phyloP scores from a whole-genome alignment of 1,284 basidiomycete genomes.

The Vanrija pseudolonga region DNA sequence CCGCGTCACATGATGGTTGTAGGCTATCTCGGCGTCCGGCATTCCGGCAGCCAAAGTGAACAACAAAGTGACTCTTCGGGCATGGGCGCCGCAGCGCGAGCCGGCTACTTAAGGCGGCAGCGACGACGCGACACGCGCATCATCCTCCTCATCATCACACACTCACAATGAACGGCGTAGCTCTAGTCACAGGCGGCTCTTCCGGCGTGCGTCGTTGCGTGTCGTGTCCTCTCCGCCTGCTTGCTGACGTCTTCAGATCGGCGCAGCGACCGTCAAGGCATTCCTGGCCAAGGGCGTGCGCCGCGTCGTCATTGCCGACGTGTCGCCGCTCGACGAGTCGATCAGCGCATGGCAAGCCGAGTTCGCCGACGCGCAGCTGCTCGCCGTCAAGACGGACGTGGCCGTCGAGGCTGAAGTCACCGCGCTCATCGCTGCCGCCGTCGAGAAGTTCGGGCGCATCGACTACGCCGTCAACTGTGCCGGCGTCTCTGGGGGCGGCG shows the following conservation, averaged over 20 bases:
- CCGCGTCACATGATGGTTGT: too few relatives aligned
- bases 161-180: constrained; percentile 13
- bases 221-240: too few relatives aligned
- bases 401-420: constrained; percentile 4
- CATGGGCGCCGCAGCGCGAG: too few relatives aligned
- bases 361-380: background rate
- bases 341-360: background rate
- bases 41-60: too few relatives aligned
- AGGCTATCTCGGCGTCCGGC: too few relatives aligned
- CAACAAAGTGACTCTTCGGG: too few relatives aligned
- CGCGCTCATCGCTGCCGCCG: background rate
- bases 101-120: too few relatives aligned
- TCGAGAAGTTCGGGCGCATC: constrained; percentile 23
- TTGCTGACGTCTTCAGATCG: constrained; percentile 3
- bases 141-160: too few relatives aligned
- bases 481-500: constrained; percentile 21
- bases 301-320: constrained; percentile 6
- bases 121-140: too few relatives aligned
- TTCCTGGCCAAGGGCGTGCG: constrained; percentile 6
- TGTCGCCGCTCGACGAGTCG: background rate
- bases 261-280: constrained; percentile 8
- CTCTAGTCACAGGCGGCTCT: constrained; percentile 20
- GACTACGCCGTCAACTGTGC: constrained; percentile 38
- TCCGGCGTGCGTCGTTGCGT: constrained; percentile 13
- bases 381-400: constrained; percentile 9